Evolutionary conservation across 202 grass and related monocot genomes (phyloP), one percentile per base, ranked within the genome.

Genomic region (Eragrostis tef): DNA sequence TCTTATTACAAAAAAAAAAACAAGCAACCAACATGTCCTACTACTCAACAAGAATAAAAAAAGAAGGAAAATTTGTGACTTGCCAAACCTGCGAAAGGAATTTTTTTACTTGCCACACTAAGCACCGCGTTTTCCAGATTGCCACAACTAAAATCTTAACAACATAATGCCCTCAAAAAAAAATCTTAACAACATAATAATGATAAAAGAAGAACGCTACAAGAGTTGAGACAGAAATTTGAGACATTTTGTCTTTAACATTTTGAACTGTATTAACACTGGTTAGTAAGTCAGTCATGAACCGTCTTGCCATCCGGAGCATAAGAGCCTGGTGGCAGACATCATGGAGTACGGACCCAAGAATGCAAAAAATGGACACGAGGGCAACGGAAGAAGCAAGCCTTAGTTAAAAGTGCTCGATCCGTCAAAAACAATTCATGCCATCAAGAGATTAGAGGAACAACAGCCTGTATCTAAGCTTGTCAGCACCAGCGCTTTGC

Each of bases 401-500:
- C 78, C 21, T 70, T 20, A 9, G 41, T 44, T 48, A 72, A 34
- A 71, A 48, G 43, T 71, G 67, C 67, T 72, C 62, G 26, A 61
- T 6, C 78, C 70, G 57, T 75, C 27, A 52, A 52, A 67, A 31
- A 86, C 75, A 81, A 67, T 6, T 8, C 77, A 86, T 75, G 64
- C 43, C 29, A n/a, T 81, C 63, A 48, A 70, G 60, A 52, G 22
- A 71, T 69, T 46, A 44, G 46, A 24, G 41, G 54, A 73, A 80
- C 75, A 75, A 61, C 60, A 69, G 26, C 19, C 31, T 46, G 22
- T 61, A 75, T 75, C 43, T 76, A 81, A 52, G 66, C 63, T 41
- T 62, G 63, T 87, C 78, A 87, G 43, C 43, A 48, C 71, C 78
- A 61, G 34, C 68, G 79, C 60, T 58, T 89, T 11, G 78, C 72